phyloP scores from a whole-genome alignment of 495 filamentous ascomycete species.

The Aspergillus carlsbadensis region DNA sequence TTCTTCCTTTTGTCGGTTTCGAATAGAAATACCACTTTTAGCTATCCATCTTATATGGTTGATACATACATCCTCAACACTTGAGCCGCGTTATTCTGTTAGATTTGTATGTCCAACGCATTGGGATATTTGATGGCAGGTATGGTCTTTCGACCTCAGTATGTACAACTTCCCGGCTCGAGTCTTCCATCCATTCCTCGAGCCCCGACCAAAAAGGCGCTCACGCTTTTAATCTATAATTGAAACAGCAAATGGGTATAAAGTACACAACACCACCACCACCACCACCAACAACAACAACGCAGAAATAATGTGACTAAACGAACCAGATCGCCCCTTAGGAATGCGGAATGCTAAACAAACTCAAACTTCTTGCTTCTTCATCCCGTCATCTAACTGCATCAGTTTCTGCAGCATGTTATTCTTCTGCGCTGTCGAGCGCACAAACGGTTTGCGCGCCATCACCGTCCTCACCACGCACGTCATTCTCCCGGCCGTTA shows the following conservation, averaged over 20 bases:
- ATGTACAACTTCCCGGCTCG: too few species aligned
- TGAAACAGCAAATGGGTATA: slow-evolving; percentile 1
- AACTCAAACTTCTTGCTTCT: neutral
- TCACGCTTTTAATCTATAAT: slow-evolving; percentile 10
- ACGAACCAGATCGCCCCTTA: neutral
- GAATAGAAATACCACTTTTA: slow-evolving; percentile 6
- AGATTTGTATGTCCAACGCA: too few species aligned
- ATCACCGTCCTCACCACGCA: slow-evolving; percentile 52
- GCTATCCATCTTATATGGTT: neutral
- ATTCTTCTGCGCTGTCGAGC: slow-evolving; percentile 19
- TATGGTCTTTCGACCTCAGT: too few species aligned
- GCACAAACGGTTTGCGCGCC: slow-evolving; percentile 53
- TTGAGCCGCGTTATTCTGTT: neutral
- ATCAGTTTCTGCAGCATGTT: slow-evolving; percentile 24
- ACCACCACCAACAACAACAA: neutral
- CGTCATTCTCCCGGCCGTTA: slow-evolving; percentile 41
- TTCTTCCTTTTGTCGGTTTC: neutral
- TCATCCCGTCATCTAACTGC: slow-evolving; percentile 13
- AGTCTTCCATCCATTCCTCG: neutral
- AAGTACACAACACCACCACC: neutral
- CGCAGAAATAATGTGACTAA: neutral
- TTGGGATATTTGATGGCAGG: too few species aligned
- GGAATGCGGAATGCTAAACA: neutral
- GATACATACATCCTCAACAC: neutral
- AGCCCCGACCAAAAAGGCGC: neutral